Conservation (phyloP, 768 basidiomycete genomes). For the Collybia nuda region DNA sequence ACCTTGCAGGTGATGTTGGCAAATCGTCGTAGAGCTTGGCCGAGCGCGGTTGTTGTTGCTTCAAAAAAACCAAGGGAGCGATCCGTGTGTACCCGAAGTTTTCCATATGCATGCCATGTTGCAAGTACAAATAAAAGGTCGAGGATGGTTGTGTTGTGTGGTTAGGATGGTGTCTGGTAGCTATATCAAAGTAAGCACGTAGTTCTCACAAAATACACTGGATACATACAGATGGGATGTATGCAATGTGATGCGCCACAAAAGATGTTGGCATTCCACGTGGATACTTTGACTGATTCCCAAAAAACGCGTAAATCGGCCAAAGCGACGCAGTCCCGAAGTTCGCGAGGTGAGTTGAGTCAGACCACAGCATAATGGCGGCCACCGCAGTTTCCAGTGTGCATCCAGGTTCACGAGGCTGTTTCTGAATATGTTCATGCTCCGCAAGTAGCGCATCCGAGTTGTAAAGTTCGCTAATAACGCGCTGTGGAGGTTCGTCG, state of each 20-base stretch:
- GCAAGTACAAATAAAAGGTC: constrained; percentile 24
- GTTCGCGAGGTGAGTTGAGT: constrained; percentile 31
- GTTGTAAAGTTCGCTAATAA: constrained; percentile 10
- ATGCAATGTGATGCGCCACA: constrained; percentile 36
- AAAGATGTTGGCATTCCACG: constrained; percentile 23
- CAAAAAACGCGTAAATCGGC: constrained; percentile 39
- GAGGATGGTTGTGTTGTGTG: constrained; percentile 18
- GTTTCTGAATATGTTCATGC: constrained; percentile 12
- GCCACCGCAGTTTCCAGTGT: constrained; percentile 23
- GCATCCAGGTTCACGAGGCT: constrained; percentile 8
- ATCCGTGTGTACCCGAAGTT: constrained; percentile 28
- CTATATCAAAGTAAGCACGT: neutral
- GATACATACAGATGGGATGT: constrained; percentile 31
- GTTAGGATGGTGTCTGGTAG: constrained; percentile 19
- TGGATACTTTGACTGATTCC: constrained; percentile 36
- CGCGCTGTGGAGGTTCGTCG: neutral
- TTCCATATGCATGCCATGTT: constrained; percentile 34
- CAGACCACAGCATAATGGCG: constrained; percentile 30
- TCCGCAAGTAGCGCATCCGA: constrained; percentile 15
- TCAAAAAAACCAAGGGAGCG: constrained; percentile 10
- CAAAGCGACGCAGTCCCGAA: constrained; percentile 35
- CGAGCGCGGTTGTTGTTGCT: neutral
- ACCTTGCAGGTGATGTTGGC: constrained; percentile 13
- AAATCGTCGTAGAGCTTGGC: neutral
- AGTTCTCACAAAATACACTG: neutral